A percentile compares a stretch with the other conserved stretches of the same genome.
Conservation (phyloP, 768 basidiomycete species). For the Lyophyllum semitale region DNA sequence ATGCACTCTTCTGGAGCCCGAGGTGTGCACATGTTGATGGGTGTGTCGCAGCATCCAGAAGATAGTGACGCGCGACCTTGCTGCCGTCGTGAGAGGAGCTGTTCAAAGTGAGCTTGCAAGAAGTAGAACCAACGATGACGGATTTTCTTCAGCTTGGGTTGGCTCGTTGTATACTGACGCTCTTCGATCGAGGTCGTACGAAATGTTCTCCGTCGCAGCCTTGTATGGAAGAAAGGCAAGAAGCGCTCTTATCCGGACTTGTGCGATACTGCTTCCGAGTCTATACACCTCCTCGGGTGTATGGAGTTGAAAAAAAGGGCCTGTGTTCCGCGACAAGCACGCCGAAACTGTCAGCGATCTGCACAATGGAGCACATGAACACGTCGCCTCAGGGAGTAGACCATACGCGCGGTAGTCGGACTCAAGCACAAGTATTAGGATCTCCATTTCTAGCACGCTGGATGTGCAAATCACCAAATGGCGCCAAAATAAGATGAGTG, state of each 20-base stretch:
- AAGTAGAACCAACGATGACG: too few relatives aligned
- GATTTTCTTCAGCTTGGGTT: too few relatives aligned
- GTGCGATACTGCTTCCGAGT: not conserved
- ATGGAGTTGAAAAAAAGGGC: not conserved
- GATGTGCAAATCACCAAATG: not conserved
- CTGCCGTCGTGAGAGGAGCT: too few relatives aligned
- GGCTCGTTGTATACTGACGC: too few relatives aligned
- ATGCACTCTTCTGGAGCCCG: not conserved
- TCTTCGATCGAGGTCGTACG: too few relatives aligned
- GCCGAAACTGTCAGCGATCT: not conserved
- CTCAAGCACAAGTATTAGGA: not conserved
- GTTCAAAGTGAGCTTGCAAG: not conserved
- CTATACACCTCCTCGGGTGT: not conserved
- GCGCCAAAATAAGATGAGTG: not conserved
- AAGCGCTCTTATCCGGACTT: not conserved
- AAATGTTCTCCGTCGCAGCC: not conserved
- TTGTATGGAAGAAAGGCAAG: not conserved
- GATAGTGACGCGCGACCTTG: too few relatives aligned
- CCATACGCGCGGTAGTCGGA: not conserved
- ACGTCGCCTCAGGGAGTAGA: not conserved
- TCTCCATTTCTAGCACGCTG: not conserved
- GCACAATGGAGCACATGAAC: not conserved
- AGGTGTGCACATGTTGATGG: not conserved
- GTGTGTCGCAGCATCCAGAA: too few relatives aligned
- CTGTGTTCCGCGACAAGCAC: not conserved